Evolutionary conservation across 148 eudicot species (phyloP), one percentile per base, ranked within the genome.

Genomic region (Rhododendron molle): DNA sequence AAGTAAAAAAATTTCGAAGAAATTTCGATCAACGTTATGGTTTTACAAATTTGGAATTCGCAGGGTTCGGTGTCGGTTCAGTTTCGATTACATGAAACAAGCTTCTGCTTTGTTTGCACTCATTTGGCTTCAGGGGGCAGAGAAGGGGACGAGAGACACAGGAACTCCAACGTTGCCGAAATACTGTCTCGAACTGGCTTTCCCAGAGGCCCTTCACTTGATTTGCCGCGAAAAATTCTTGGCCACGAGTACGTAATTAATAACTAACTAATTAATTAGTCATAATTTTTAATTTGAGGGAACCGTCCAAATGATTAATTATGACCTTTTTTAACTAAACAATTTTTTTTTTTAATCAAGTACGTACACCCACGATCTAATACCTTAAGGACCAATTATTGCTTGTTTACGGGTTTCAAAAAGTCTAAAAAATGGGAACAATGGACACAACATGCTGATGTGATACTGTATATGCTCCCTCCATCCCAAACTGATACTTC

Each of bases 61-160:
- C 88, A 86, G 88, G 88, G 88, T 26, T 82, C 88, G 5, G 88
- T 86, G 23, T 86, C 88, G 18, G 89, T 93, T 84, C 89, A 92
- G 40, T 88, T 93, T 86, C 47, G 62, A 80, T 86, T 93, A 83
- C 91, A 88, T 52, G 91, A 85, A 87, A 92, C 95, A 78, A 92
- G 89, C 88, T 90, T 91, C 67, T 93, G 95, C 88, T 91, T 93
- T 85, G 91, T 93, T 47, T 91, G 92, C 47, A 86, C 89, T 85
- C 95, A 93, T 83, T 80, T 93, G 73, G 93, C 95, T 50, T 93
- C 95, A 0, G 95, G 95, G 23, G 94, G 91, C 0, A 92, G 86
- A 88, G 90, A 87, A 85, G 95, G 95, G 0, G 92, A 93, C 76
- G 92, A 90, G 83, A 90, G 82, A 60, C 21, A 83, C 30, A 87